phyloP scores from a whole-genome alignment of 2,329 filamentous ascomycete species.

The Pyrenophora seminiperda region DNA sequence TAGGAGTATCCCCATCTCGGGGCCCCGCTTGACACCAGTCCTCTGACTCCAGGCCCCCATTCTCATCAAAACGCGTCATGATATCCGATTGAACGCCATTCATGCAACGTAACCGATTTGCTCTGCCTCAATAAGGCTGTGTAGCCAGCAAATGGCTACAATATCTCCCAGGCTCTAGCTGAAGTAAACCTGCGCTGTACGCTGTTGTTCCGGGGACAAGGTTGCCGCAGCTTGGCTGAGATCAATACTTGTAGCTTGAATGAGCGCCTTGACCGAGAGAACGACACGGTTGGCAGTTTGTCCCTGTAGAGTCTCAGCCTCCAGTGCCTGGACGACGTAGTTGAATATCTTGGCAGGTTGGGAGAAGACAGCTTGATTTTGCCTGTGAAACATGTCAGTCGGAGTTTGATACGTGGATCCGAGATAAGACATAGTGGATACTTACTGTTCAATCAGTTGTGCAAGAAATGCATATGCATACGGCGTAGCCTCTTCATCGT shows the following conservation, averaged over 20 bases:
- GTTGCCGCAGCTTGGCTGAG: conserved; percentile 75
- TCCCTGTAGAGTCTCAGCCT: conserved; percentile 86
- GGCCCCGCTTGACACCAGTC: not conserved
- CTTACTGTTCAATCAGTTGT: conserved; percentile 92
- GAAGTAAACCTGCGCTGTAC: conserved; percentile 78
- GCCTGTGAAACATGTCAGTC: conserved; percentile 58
- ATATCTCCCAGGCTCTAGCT: conserved; percentile 52
- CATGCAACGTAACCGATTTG: conserved; percentile 12
- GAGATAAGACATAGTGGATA: conserved; percentile 33
- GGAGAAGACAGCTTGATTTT: conserved; percentile 78
- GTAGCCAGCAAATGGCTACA: not conserved
- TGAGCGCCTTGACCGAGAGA: conserved; percentile 75
- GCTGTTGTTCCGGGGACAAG: conserved; percentile 79
- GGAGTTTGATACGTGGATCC: not conserved
- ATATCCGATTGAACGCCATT: conserved; percentile 5
- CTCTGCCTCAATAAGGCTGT: conserved; percentile 2
- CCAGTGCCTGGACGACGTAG: conserved; percentile 84
- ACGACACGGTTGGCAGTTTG: conserved; percentile 80
- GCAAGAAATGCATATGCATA: conserved; percentile 93
- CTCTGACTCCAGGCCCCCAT: not conserved
- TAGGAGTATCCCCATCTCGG: not conserved
- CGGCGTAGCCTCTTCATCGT: conserved; percentile 95
- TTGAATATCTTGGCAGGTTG: conserved; percentile 83
- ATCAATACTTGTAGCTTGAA: conserved; percentile 75
- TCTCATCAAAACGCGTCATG: conserved; percentile 2